These are phyloP conservation scores for Russula olivacea DNA, from an alignment of 768 basidiomycete genomes.

Conservation along the genomic window DNA sequence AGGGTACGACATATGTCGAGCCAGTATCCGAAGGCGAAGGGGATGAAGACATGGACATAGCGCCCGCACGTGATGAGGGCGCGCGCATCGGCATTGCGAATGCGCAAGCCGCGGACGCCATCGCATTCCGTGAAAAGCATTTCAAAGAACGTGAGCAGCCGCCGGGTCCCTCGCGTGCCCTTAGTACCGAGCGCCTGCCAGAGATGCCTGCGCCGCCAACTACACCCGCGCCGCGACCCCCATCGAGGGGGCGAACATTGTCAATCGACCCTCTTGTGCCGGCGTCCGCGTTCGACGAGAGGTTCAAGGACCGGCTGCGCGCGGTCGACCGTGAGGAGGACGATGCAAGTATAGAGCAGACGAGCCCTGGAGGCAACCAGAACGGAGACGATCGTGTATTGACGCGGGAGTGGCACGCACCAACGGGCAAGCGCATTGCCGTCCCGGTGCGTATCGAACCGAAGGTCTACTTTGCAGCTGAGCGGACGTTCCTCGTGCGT, in stretches of 20 bases:
- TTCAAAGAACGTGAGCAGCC: slow-evolving; percentile 42
- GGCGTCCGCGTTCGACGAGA: slow-evolving; percentile 78
- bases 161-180: slow-evolving; percentile 30
- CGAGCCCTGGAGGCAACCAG: slow-evolving; percentile 14
- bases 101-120: slow-evolving; percentile 73
- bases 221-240: slow-evolving; percentile 25
- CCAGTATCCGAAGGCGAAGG: slow-evolving; percentile 95
- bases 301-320: slow-evolving; percentile 60
- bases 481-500: slow-evolving; percentile 88
- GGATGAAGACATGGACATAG: slow-evolving; percentile 64
- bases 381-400: slow-evolving; percentile 48
- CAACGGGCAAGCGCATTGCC: slow-evolving; percentile 81
- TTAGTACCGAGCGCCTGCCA: slow-evolving; percentile 35
- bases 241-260: slow-evolving; percentile 31
- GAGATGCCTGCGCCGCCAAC: slow-evolving; percentile 32
- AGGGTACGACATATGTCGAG: slow-evolving; percentile 56
- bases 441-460: slow-evolving; percentile 96
- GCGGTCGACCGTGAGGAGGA: slow-evolving; percentile 38
- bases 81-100: slow-evolving; percentile 71
- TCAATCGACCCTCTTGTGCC: slow-evolving; percentile 86
- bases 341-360: slow-evolving; percentile 26
- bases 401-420: slow-evolving; percentile 68
- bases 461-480: slow-evolving; percentile 95
- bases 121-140: slow-evolving; percentile 79
- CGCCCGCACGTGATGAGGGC: slow-evolving; percentile 75